Evolutionary conservation across 1,284 basidiomycete genomes (phyloP), one percentile per base, ranked within the genome.

Genomic region (Trametes hirsuta): DNA sequence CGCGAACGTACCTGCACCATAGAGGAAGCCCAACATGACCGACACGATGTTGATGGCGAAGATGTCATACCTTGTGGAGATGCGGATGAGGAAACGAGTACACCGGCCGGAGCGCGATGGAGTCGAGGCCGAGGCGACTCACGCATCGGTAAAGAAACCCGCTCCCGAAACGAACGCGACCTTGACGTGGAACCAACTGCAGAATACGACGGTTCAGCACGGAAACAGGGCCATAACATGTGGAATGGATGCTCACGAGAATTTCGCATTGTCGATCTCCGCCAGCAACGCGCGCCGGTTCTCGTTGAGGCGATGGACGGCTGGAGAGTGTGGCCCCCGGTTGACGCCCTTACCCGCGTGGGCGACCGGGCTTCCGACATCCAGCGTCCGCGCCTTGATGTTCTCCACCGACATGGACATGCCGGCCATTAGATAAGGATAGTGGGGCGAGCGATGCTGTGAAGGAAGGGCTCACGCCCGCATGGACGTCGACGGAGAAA

Each of bases 61-160:
- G 66, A 80, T 82, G 64, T 80, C 78, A 61, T 81, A 80, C 57
- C 77, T 78, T 62, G 62, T 53, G 15, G 69, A 68, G 59, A 12
- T 14, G 1, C 21, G 22, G 57, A 6, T 49, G 47, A 35, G 34
- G 24, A 18, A 11, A 15, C 41, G 25, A n/a, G 22, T 50, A 41
- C 45, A 18, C 47, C 12, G 35, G 41, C 22, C 21, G 46, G 18
- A 18, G 18, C 18, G 18, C 18, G 18, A 18, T 18, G 18, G 18
- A 18, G 18, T 18, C 6, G 47, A 45, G 24, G 14, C 25, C 9
- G 4, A 25, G n/a, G 9, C 18, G 66, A 75, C 86, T 71, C 69
- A 90, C 83, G 89, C 88, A 77, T 91, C 91, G 36, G 91, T 92
- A 77, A 93, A 93, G 79, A 93, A 93, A 47, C 91, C 91, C 10